phyloP scores from a whole-genome alignment of 257 asterid species.

The Forsythia suspensa region DNA sequence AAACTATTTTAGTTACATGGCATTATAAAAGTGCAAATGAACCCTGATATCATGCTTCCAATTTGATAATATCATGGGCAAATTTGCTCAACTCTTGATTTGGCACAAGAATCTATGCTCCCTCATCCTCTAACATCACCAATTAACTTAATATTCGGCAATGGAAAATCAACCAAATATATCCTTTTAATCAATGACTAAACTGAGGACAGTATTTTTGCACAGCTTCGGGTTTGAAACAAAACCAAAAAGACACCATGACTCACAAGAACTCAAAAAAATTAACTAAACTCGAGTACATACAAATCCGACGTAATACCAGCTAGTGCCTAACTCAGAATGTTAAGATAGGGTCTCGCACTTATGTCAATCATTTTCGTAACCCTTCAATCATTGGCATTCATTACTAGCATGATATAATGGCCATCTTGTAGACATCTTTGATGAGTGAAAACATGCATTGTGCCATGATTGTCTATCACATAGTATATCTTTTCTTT shows the following conservation, averaged over 20 bases:
- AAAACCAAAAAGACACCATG: neutral
- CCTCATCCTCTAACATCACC: neutral
- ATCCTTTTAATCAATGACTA: no score
- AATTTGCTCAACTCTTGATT: neutral
- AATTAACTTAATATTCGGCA: neutral
- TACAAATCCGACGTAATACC: neutral
- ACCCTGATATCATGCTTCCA: neutral
- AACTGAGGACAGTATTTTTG: no score
- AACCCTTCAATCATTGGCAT: neutral
- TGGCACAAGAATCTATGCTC: neutral
- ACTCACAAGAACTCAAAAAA: neutral
- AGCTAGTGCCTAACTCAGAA: neutral
- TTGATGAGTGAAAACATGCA: neutral
- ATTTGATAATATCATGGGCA: neutral
- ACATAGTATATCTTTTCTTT: neutral
- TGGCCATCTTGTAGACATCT: neutral
- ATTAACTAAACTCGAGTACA: no score
- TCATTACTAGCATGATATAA: neutral
- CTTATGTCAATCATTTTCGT: neutral
- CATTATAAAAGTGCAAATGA: neutral
- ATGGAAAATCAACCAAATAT: neutral
- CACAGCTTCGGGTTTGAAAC: neutral
- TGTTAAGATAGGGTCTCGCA: neutral
- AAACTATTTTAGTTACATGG: no score
- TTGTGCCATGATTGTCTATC: neutral